Conservation (phyloP, 2,329 filamentous ascomycete genomes). For the Clathrospora elynae region DNA sequence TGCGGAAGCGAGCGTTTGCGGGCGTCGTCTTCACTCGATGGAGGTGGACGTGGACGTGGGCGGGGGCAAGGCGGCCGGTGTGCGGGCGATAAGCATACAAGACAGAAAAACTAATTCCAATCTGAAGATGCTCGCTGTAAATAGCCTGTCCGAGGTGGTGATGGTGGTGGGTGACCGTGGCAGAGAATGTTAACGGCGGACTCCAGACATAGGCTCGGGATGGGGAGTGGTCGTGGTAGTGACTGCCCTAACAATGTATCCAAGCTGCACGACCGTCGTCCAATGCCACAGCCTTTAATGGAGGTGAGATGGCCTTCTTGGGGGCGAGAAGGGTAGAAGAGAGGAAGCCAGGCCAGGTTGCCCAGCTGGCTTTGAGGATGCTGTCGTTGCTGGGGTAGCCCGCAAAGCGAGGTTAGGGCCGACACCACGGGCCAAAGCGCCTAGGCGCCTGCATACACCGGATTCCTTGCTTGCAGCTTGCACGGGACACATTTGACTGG, state of each 20-base stretch:
- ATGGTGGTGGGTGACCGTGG: slow-evolving; percentile 22
- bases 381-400: slow-evolving; percentile 35
- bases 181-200: slow-evolving; percentile 26
- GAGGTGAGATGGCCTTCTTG: slow-evolving; percentile 44
- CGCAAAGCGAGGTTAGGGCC: slow-evolving; percentile 35
- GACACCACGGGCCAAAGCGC: slow-evolving; percentile 32
- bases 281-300: slow-evolving; percentile 28
- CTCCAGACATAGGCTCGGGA: slow-evolving; percentile 32
- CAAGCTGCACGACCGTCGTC: slow-evolving; percentile 36
- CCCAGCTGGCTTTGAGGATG: slow-evolving; percentile 47
- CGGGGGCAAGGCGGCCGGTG: slow-evolving; percentile 21
- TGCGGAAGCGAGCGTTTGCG: slow-evolving; percentile 32
- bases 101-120: slow-evolving; percentile 50
- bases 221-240: slow-evolving; percentile 33
- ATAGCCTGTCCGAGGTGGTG: slow-evolving; percentile 19
- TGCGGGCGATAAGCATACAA: slow-evolving; percentile 44
- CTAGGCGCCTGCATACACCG: slow-evolving; percentile 37
- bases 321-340: slow-evolving; percentile 48
- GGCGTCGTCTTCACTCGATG: slow-evolving; percentile 24
- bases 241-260: slow-evolving; percentile 24
- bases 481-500: slow-evolving; percentile 23
- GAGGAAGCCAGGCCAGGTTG: slow-evolving; percentile 35
- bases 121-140: slow-evolving; percentile 46
- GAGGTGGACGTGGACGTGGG: slow-evolving; percentile 22
- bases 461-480: slow-evolving; percentile 33